These are phyloP conservation scores for Aspergillus melleus DNA, from an alignment of 2,329 filamentous ascomycete genomes.

Conservation along the genomic window DNA sequence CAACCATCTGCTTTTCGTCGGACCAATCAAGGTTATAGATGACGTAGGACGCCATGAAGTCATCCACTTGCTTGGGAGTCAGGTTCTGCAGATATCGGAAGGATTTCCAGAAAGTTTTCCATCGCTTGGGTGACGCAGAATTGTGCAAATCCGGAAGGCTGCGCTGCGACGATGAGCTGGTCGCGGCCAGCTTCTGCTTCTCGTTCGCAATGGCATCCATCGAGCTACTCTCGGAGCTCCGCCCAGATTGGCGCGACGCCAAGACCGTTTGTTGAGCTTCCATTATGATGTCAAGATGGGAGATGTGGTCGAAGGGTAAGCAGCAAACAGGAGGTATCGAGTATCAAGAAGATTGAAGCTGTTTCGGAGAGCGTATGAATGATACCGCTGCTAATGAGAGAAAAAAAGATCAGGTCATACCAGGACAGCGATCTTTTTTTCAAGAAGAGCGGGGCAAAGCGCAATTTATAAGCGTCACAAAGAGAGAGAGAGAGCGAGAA, in stretches of 20 bases:
- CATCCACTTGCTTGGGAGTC: slow-evolving; percentile 53
- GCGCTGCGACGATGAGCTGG: slow-evolving; percentile 6
- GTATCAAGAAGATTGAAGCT: neutral
- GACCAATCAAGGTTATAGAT: slow-evolving; percentile 60
- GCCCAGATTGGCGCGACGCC: slow-evolving; percentile 24
- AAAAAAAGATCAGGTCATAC: slow-evolving; percentile 9
- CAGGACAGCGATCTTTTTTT: slow-evolving; percentile 7
- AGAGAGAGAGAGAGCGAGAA: neutral
- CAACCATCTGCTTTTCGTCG: slow-evolving; percentile 51
- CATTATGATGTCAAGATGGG: slow-evolving; percentile 9
- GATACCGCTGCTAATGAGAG: neutral
- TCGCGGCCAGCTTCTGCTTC: slow-evolving; percentile 23
- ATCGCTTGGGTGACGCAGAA: slow-evolving; percentile 49
- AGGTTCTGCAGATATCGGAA: slow-evolving; percentile 54
- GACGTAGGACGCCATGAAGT: slow-evolving; percentile 58
- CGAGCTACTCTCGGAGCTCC: slow-evolving; percentile 30
- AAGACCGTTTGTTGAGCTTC: slow-evolving; percentile 20
- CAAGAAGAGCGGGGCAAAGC: slow-evolving; percentile 11
- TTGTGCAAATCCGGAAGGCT: slow-evolving; percentile 38
- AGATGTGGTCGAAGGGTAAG: neutral
- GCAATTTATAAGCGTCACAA: slow-evolving; percentile 20
- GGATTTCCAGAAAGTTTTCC: slow-evolving; percentile 52
- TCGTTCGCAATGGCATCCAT: slow-evolving; percentile 25
- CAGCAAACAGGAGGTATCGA: neutral
- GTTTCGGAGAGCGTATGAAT: neutral